phyloP scores from a whole-genome alignment of 345 rosid species.

The Aquilaria malaccensis region DNA sequence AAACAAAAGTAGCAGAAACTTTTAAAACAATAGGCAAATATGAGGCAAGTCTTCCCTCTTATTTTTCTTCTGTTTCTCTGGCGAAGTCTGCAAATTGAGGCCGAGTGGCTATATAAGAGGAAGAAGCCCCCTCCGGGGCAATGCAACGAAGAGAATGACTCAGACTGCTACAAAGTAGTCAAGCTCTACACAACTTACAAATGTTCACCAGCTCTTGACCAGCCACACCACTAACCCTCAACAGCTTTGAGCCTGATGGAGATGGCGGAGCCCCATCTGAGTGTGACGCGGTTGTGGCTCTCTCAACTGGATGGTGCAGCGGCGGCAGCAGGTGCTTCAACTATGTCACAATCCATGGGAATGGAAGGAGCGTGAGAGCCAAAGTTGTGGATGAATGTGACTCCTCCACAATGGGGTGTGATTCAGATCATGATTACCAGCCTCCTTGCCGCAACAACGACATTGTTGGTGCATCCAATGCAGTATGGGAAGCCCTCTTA shows the following conservation, averaged over 20 bases:
- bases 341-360: slow-evolving; percentile 17
- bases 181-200: slow-evolving; percentile 19
- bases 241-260: background rate
- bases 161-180: slow-evolving; percentile 25
- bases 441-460: slow-evolving; percentile 23
- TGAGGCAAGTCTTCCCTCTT: slow-evolving; percentile 1
- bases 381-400: slow-evolving; percentile 30
- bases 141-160: slow-evolving; percentile 21
- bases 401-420: slow-evolving; percentile 17
- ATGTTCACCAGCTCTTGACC: slow-evolving; percentile 5
- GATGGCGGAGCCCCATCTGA: slow-evolving; percentile 24
- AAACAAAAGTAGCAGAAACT: background rate
- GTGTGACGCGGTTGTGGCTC: slow-evolving; percentile 26
- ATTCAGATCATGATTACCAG: slow-evolving; percentile 20
- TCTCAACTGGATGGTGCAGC: slow-evolving; percentile 32
- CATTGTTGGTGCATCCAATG: slow-evolving; percentile 28
- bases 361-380: slow-evolving; percentile 17
- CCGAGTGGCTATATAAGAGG: slow-evolving; percentile 22
- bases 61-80: slow-evolving; percentile 4
- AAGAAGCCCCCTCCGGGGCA: slow-evolving; percentile 20
- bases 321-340: slow-evolving; percentile 14
- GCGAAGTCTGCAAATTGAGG: background rate
- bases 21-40: background rate
- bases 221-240: slow-evolving; percentile 1
- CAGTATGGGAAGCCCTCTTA: slow-evolving; percentile 23